These are phyloP conservation scores for Penicillium longicatenatum DNA, from an alignment of 495 filamentous ascomycete species.

Conservation along the genomic window DNA sequence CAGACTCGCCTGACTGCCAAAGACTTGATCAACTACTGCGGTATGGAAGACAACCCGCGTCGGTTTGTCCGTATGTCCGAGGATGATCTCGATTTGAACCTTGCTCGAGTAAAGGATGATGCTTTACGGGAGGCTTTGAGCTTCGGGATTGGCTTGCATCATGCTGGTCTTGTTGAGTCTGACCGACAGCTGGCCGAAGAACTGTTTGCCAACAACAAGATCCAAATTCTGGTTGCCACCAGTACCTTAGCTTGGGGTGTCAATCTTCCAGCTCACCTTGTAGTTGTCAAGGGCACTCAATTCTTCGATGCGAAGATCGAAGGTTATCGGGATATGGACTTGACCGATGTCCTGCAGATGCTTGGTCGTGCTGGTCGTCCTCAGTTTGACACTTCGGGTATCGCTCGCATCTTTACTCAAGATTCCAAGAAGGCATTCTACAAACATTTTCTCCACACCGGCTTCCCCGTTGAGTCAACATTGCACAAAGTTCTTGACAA, in stretches of 20 bases:
- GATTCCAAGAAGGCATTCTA: slow-evolving; percentile 99
- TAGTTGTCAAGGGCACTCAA: slow-evolving; percentile 97
- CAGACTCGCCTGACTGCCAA: slow-evolving; percentile 95
- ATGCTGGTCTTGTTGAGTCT: slow-evolving; percentile 93
- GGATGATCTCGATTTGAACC: slow-evolving; percentile 84
- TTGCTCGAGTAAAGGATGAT: slow-evolving; percentile 86
- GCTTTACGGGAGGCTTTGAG: slow-evolving; percentile 86
- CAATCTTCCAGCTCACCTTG: slow-evolving; percentile 94
- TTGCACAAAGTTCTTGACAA: slow-evolving; percentile 96
- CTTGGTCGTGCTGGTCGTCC: slow-evolving; percentile 92
- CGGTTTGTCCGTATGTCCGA: slow-evolving; percentile 92
- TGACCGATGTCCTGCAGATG: slow-evolving; percentile 99
- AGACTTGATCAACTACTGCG: slow-evolving; percentile 95
- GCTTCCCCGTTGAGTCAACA: slow-evolving; percentile 95
- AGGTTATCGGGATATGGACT: slow-evolving; percentile 97
- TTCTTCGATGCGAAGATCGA: slow-evolving; percentile 98
- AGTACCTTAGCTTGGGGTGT: slow-evolving; percentile 98
- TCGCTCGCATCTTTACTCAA: slow-evolving; percentile 95
- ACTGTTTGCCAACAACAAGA: slow-evolving; percentile 96
- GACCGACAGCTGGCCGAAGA: slow-evolving; percentile 91
- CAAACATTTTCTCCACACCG: slow-evolving; percentile 98
- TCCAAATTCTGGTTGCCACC: slow-evolving; percentile 95
- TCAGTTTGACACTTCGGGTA: slow-evolving; percentile 94
- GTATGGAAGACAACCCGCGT: slow-evolving; percentile 96
- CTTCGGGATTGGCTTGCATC: slow-evolving; percentile 96